Percentiles rank a stretch among this genome's conserved stretches.
These are phyloP conservation scores for Rhododendron williamsianum DNA, from an alignment of 148 eudicot genomes.

Conservation along the genomic window DNA sequence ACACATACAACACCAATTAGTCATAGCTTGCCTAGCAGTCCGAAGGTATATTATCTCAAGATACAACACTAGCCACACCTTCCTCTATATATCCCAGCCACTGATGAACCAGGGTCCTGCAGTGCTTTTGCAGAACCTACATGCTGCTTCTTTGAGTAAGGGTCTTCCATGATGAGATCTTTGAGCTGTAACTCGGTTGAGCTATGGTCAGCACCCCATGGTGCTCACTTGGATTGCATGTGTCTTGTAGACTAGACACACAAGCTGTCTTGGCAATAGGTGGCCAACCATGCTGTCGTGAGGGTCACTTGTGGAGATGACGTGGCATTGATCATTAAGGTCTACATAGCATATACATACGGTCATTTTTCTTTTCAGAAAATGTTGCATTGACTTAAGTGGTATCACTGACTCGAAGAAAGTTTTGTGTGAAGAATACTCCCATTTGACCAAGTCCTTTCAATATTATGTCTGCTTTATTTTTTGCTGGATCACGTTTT, in stretches of 20 bases:
- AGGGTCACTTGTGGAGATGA: neutral
- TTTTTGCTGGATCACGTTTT: neutral
- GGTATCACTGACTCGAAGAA: neutral
- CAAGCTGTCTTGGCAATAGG: neutral
- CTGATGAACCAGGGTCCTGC: neutral
- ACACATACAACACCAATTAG: neutral
- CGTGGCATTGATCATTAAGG: neutral
- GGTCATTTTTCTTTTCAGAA: neutral
- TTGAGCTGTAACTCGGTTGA: neutral
- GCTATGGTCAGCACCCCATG: neutral
- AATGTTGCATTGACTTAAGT: neutral
- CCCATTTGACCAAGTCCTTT: neutral
- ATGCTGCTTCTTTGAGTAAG: neutral
- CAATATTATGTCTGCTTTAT: neutral
- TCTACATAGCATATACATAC: neutral
- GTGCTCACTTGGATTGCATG: neutral
- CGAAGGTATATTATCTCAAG: neutral
- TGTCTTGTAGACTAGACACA: neutral
- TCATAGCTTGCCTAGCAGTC: neutral
- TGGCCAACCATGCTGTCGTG: neutral
- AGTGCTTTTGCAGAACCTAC: neutral
- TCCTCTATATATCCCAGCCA: neutral
- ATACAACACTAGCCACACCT: neutral
- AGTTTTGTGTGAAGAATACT: neutral
- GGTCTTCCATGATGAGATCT: neutral